Evolutionary conservation across 306 rosid species (phyloP).

Genomic region (Fagus crenata): DNA sequence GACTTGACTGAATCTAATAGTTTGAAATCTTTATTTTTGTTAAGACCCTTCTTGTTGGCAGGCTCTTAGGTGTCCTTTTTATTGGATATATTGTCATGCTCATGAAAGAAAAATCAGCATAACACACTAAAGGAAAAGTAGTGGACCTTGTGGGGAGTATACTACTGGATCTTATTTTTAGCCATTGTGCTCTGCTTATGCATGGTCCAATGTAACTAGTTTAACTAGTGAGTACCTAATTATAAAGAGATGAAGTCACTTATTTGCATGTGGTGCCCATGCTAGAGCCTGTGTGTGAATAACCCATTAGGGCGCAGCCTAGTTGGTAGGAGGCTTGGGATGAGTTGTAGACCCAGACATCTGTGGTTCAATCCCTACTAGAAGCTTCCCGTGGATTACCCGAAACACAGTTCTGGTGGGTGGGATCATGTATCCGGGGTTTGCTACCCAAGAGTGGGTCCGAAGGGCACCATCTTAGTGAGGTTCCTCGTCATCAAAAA

Average conservation of each 20-base stretch:
- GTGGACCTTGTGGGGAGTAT: neutral
- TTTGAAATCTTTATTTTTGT: neutral
- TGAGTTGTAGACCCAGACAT: too few species aligned
- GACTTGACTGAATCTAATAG: neutral
- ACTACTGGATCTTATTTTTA: neutral
- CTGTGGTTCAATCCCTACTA: too few species aligned
- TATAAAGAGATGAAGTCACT: constrained; percentile 1
- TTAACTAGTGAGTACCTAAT: neutral
- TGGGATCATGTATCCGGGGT: too few species aligned
- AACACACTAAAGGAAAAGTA: neutral
- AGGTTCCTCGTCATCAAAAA: too few species aligned
- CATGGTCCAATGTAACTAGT: neutral
- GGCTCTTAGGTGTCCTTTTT: neutral
- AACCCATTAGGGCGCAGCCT: too few species aligned
- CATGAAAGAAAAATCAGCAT: neutral
- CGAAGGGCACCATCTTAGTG: too few species aligned
- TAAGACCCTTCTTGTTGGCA: neutral
- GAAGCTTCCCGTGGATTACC: too few species aligned
- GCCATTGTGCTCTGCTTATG: neutral
- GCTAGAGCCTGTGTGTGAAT: neutral
- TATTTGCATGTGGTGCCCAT: neutral
- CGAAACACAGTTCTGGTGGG: too few species aligned
- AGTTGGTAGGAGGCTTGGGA: too few species aligned
- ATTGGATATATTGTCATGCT: neutral
- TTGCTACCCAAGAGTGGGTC: too few species aligned